These are phyloP conservation scores for Effrenium voratum DNA, from an alignment of 73 alveolate genomes.

Conservation along the genomic window DNA sequence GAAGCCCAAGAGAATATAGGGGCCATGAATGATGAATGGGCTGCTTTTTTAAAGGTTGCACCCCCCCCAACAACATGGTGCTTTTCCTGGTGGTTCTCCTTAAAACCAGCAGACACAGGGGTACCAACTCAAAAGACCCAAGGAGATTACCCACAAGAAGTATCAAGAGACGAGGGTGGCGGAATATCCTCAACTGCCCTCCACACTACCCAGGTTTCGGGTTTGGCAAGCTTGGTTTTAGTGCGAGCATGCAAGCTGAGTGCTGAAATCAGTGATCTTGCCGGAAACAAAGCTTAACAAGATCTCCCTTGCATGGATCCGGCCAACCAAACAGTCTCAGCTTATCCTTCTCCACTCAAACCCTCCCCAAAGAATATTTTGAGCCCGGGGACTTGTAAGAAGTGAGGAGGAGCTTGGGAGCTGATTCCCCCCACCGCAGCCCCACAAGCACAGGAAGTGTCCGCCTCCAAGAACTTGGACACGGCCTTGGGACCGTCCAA, in stretches of 20 bases:
- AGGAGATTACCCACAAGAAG: not conserved
- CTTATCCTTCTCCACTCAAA: not conserved
- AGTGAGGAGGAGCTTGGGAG: not conserved
- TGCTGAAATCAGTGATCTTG: not conserved
- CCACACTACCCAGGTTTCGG: no score
- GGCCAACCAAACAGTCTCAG: not conserved
- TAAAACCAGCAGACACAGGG: no score
- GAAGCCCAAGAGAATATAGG: not conserved
- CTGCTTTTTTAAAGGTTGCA: not conserved
- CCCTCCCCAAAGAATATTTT: not conserved
- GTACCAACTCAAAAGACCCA: no score
- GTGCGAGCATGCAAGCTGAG: no score
- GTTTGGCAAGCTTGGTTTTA: no score
- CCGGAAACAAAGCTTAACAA: not conserved
- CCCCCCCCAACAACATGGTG: not conserved
- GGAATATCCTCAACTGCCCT: no score
- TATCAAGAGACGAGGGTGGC: not conserved
- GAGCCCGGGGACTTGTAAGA: not conserved
- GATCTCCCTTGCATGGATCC: not conserved
- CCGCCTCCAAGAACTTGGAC: slow-evolving; percentile 50
- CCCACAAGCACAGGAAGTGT: not conserved
- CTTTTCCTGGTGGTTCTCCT: not conserved
- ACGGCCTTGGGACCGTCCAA: slow-evolving; percentile 12
- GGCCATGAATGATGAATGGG: not conserved
- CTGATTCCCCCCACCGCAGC: not conserved